Evolutionary conservation across 2,329 filamentous ascomycete genomes (phyloP).

Genomic region (Colletotrichum sidae): DNA sequence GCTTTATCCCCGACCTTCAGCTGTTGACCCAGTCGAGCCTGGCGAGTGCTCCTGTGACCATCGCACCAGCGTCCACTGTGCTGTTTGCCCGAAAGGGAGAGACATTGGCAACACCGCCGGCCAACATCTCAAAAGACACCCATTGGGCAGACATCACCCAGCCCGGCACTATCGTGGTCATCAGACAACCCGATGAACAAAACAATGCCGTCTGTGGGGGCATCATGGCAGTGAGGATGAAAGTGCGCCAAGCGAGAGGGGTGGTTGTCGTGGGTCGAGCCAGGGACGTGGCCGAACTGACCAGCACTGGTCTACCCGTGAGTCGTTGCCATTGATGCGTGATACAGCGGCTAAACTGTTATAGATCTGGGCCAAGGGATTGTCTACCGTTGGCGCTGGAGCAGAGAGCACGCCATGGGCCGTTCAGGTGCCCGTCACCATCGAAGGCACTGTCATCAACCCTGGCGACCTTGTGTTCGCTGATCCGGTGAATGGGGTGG

Average conservation of each 20-base stretch:
- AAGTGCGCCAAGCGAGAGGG: conserved; percentile 67
- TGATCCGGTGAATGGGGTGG: conserved; percentile 76
- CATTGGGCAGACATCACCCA: conserved; percentile 78
- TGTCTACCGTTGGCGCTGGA: conserved; percentile 69
- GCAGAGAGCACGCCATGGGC: conserved; percentile 68
- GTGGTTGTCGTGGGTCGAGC: conserved; percentile 77
- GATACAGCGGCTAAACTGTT: conserved; percentile 25
- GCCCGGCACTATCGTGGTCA: conserved; percentile 70
- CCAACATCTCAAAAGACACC: conserved; percentile 67
- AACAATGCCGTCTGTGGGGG: conserved; percentile 80
- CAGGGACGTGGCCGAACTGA: conserved; percentile 73
- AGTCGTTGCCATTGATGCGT: conserved; percentile 43
- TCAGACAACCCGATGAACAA: conserved; percentile 74
- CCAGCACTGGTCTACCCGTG: conserved; percentile 66
- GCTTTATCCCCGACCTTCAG: conserved; percentile 71
- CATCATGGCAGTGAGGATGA: conserved; percentile 79
- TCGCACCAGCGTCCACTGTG: conserved; percentile 70
- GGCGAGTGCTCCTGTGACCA: conserved; percentile 44
- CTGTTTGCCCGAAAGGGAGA: conserved; percentile 71
- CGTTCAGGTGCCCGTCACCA: conserved; percentile 56
- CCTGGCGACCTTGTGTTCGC: conserved; percentile 77
- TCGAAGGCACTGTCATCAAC: conserved; percentile 55
- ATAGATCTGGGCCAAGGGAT: conserved; percentile 67
- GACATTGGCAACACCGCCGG: conserved; percentile 45
- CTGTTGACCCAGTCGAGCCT: conserved; percentile 46